These are phyloP conservation scores for Heterobasidion parviporum DNA, from an alignment of 1,284 basidiomycete species.

Conservation along the genomic window DNA sequence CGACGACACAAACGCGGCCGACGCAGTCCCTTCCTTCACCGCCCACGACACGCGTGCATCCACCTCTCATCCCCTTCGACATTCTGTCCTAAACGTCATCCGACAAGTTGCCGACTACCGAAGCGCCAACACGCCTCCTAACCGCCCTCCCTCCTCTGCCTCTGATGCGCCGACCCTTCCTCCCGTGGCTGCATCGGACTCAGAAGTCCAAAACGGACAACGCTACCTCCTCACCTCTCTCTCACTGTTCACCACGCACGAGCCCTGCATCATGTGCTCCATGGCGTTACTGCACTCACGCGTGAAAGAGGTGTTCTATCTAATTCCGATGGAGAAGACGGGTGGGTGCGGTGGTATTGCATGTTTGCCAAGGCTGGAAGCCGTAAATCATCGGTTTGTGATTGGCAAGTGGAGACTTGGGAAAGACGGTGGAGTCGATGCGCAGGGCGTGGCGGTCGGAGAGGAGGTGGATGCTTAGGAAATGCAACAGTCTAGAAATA, in stretches of 20 bases:
- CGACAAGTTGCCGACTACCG: slow-evolving; percentile 56
- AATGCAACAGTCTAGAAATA: background rate
- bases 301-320: slow-evolving; percentile 75
- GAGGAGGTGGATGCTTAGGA: slow-evolving; percentile 33
- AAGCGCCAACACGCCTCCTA: slow-evolving; percentile 18
- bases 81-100: slow-evolving; percentile 75
- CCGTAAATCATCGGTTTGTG: slow-evolving; percentile 79
- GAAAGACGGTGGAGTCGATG: slow-evolving; percentile 5
- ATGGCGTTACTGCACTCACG: slow-evolving; percentile 92
- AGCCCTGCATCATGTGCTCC: slow-evolving; percentile 92
- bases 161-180: background rate
- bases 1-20: slow-evolving; percentile 24
- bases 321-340: slow-evolving; percentile 61
- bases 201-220: slow-evolving; percentile 43
- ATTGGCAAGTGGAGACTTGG: slow-evolving; percentile 49
- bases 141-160: background rate
- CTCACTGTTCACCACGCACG: slow-evolving; percentile 83
- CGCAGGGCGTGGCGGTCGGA: slow-evolving; percentile 25
- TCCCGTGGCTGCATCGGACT: slow-evolving; percentile 9
- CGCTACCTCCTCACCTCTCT: slow-evolving; percentile 83
- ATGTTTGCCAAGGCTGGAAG: slow-evolving; percentile 68
- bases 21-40: slow-evolving; percentile 35
- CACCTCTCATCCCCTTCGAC: slow-evolving; percentile 69
- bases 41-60: slow-evolving; percentile 66
- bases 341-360: slow-evolving; percentile 68